phyloP scores from a whole-genome alignment of 2,329 filamentous ascomycete genomes.

The Penicillium sp. region DNA sequence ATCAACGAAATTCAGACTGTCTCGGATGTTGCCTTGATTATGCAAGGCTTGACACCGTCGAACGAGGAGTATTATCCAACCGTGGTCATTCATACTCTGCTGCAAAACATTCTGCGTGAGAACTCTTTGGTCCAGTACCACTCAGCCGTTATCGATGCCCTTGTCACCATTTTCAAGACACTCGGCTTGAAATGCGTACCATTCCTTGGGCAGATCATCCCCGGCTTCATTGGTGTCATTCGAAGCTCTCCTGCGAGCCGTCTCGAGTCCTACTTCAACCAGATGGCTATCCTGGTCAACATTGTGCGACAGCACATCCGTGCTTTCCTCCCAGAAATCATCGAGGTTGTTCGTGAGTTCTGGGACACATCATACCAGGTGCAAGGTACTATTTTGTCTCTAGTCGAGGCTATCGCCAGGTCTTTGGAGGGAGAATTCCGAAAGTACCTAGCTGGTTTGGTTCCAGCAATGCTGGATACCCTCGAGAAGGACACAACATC shows the following conservation, averaged over 20 bases:
- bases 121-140: conserved; percentile 87
- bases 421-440: conserved; percentile 98
- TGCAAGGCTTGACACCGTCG: conserved; percentile 93
- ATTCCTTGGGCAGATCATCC: conserved; percentile 90
- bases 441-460: conserved; percentile 81
- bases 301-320: conserved; percentile 97
- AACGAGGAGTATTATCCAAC: conserved; percentile 99
- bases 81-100: conserved; percentile 91
- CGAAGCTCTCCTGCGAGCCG: conserved; percentile 73
- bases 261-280: conserved; percentile 95
- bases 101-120: conserved; percentile 84
- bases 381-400: conserved; percentile 84
- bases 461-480: conserved; percentile 92
- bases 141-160: conserved; percentile 90
- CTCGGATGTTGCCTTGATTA: conserved; percentile 95
- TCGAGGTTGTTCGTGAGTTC: conserved; percentile 82
- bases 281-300: conserved; percentile 85
- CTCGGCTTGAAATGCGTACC: conserved; percentile 93
- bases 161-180: conserved; percentile 98
- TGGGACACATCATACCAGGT: conserved; percentile 80
- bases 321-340: conserved; percentile 82
- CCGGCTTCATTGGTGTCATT: conserved; percentile 88
- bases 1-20: conserved; percentile 65
- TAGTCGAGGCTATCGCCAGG: conserved; percentile 90
- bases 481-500: conserved; percentile 79